phyloP scores from a whole-genome alignment of 2,329 filamentous ascomycete species.

The Beauveria scarabaeidicola region DNA sequence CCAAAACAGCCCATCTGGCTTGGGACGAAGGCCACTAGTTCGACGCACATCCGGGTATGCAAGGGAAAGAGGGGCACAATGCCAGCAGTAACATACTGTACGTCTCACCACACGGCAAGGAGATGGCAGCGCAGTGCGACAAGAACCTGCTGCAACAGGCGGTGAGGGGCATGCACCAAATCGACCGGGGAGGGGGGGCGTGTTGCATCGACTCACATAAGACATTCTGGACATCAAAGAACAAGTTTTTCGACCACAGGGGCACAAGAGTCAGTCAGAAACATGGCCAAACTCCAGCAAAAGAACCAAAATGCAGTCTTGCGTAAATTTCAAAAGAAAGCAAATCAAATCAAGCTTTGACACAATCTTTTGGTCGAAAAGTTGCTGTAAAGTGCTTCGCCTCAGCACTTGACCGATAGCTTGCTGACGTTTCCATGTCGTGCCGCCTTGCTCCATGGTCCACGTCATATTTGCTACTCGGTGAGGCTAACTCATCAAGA shows the following conservation, averaged over 20 bases:
- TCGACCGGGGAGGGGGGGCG: not conserved
- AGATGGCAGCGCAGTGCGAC: not conserved
- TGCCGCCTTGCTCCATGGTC: not conserved
- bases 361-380: not conserved
- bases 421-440: not conserved
- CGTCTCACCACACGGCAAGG: not conserved
- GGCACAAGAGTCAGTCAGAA: not conserved
- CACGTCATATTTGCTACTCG: not conserved
- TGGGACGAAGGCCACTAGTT: constrained; percentile 1
- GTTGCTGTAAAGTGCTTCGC: not conserved
- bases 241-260: not conserved
- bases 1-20: constrained; percentile 6
- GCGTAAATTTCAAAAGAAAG: not conserved
- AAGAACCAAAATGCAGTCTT: not conserved
- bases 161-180: constrained; percentile 5
- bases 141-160: constrained; percentile 1
- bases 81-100: not conserved
- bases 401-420: not conserved
- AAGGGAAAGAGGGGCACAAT: constrained; percentile 9
- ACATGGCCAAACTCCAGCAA: not conserved
- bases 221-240: not conserved
- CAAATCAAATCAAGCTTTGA: not conserved
- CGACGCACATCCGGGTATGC: constrained; percentile 11
- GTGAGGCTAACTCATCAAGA: not conserved
- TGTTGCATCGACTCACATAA: not conserved